Evolutionary conservation across 2,329 filamentous ascomycete species (phyloP), one percentile per base, ranked within the genome.

Genomic region (Aspergillus aculeatus): DNA sequence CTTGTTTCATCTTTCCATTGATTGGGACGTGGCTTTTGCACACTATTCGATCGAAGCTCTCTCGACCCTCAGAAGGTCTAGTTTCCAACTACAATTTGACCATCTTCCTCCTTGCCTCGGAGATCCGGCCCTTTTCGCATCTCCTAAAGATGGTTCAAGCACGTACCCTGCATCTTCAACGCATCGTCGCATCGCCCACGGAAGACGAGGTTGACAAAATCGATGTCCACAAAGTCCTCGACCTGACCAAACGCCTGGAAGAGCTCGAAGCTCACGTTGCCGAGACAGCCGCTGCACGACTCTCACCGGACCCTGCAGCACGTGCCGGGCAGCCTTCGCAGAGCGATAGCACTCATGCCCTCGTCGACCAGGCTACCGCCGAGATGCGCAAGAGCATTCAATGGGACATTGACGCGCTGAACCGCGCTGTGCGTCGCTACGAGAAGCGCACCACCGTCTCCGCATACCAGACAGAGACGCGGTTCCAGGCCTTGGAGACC

Each of bases 1-100:
- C 89, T 6, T 97, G 92, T 74, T 96, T 97, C 69, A 62, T 89
- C 29, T 88, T 90, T 31, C 94, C 94, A 0, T 70, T 91, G 0
- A 71, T 92, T 4, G 90, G 91, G n/a, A 90, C 93, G 29, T 95
- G 89, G 76, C 80, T 97, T 44, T 81, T 98, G 11, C 93, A 97
- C 71, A 80, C 86, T 21, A 90, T 97, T 60, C 86, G 94, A 54
- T 84, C 83, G 9, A 91, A 94, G 68, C 84, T 98, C 19, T 93
- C 90, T 24, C 84, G 90, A 2, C 91, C 90, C 0, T 92, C 92
- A 0, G 92, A 96, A 73, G 91, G 91, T 1, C 81, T 98, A 11
- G 89, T 98, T 6, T 96, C 92, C 4, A 91, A 96, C 74, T 96
- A 94, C 77, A 97, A 97, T 74, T 82, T 98, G 57, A 92, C 89